Percentiles rank a stretch among this genome's conserved stretches.
These are phyloP conservation scores for Tagetes patula DNA, from an alignment of 129 eudicot species.

Conservation along the genomic window DNA sequence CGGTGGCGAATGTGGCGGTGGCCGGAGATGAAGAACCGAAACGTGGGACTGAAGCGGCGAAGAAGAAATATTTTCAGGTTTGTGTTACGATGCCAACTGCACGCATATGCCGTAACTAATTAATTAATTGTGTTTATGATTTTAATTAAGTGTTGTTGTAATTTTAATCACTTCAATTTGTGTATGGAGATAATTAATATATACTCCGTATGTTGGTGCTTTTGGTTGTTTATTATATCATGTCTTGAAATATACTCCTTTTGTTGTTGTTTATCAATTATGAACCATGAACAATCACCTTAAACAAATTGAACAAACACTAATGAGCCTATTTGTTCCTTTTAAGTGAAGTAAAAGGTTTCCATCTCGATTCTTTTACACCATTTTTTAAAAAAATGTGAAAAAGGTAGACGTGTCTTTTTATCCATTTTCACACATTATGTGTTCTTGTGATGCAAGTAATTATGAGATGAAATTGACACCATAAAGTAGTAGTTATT, in stretches of 20 bases:
- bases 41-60: conserved; percentile 69
- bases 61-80: conserved; percentile 75
- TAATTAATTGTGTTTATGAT: no score
- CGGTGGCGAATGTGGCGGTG: conserved; percentile 60
- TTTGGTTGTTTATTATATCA: conserved; percentile 26
- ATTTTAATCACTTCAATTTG: conserved; percentile 24
- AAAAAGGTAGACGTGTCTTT: no score
- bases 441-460: no score
- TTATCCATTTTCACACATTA: no score
- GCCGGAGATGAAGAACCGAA: conserved; percentile 71
- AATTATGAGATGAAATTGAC: no score
- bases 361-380: no score
- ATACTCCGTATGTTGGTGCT: conserved; percentile 26
- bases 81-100: conserved; percentile 87
- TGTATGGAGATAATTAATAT: conserved; percentile 22
- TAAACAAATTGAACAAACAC: neutral
- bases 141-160: neutral
- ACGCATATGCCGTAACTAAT: conserved; percentile 51
- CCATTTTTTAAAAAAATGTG: no score
- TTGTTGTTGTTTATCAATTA: neutral
- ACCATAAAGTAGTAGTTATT: neutral
- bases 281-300: neutral
- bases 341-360: no score
- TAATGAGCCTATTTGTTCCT: no score
- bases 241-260: neutral